Evolutionary conservation across 495 filamentous ascomycete genomes (phyloP).

Genomic region (Podospora pseudocomata): DNA sequence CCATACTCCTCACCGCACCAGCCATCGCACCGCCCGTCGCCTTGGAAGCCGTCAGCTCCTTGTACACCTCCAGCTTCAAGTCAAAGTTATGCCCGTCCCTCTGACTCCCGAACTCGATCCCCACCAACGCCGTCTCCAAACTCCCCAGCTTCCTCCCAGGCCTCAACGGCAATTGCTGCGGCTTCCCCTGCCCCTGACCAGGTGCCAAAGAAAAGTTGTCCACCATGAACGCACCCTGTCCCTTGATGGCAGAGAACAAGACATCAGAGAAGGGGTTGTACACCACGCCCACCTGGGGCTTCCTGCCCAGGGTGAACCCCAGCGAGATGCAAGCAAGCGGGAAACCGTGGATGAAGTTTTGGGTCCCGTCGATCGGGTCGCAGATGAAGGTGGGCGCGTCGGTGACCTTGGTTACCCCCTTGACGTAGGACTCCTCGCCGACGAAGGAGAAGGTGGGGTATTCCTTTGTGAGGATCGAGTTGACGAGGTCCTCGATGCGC

Average conservation of each 20-base stretch:
- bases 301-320: conserved; percentile 61
- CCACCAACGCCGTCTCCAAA: conserved; percentile 60
- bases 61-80: conserved; percentile 67
- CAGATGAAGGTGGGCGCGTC: conserved; percentile 76
- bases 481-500: conserved; percentile 75
- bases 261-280: conserved; percentile 74
- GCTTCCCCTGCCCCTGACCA: conserved; percentile 24
- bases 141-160: conserved; percentile 56
- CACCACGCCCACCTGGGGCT: conserved; percentile 72
- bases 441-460: conserved; percentile 73
- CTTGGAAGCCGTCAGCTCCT: conserved; percentile 59
- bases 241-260: conserved; percentile 68
- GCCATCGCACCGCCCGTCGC: conserved; percentile 75
- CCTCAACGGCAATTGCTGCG: conserved; percentile 51
- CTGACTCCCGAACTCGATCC: conserved; percentile 75
- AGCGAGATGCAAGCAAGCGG: conserved; percentile 80
- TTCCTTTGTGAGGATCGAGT: conserved; percentile 53
- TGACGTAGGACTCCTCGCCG: conserved; percentile 81
- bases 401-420: conserved; percentile 58
- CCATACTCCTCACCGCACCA: conserved; percentile 68
- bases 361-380: conserved; percentile 87
- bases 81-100: conserved; percentile 72
- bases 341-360: conserved; percentile 82
- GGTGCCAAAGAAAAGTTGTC: conserved; percentile 32
- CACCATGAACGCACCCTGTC: conserved; percentile 62